Conservation (phyloP, 2,329 filamentous ascomycete genomes). For the Phialophora chinensis region DNA sequence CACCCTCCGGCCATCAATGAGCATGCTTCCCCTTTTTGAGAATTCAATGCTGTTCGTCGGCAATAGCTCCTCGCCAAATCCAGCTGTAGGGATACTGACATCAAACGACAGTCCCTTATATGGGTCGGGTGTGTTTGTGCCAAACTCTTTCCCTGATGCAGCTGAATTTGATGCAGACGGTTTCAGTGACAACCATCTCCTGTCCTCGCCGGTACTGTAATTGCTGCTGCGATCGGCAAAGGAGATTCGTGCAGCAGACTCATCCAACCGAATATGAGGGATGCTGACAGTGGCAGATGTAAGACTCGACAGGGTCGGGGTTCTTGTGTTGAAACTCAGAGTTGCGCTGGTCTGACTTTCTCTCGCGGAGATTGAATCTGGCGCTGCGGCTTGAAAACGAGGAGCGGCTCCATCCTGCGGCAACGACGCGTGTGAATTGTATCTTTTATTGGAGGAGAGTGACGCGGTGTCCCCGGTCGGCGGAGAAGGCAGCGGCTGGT, state of each 20-base stretch:
- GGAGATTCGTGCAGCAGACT: constrained; percentile 15
- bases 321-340: constrained; percentile 27
- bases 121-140: constrained; percentile 9
- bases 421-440: constrained; percentile 26
- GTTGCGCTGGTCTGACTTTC: constrained; percentile 32
- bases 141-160: constrained; percentile 24
- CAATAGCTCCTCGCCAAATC: constrained; percentile 58
- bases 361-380: constrained; percentile 32
- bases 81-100: constrained; percentile 55
- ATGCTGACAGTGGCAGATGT: constrained; percentile 33
- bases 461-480: constrained; percentile 32
- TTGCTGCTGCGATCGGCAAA: constrained; percentile 21
- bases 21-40: constrained; percentile 65
- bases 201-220: constrained; percentile 12
- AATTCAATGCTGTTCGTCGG: constrained; percentile 61
- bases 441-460: constrained; percentile 33
- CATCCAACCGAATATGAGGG: constrained; percentile 33
- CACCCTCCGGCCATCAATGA: constrained; percentile 61
- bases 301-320: constrained; percentile 33
- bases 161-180: constrained; percentile 18
- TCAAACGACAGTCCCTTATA: constrained; percentile 56
- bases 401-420: constrained; percentile 33
- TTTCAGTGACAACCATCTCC: constrained; percentile 32
- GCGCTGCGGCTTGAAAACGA: constrained; percentile 11
- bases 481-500: constrained; percentile 23